Evolutionary conservation across 148 eudicot species (phyloP).

Genomic region (Chenopodium album): DNA sequence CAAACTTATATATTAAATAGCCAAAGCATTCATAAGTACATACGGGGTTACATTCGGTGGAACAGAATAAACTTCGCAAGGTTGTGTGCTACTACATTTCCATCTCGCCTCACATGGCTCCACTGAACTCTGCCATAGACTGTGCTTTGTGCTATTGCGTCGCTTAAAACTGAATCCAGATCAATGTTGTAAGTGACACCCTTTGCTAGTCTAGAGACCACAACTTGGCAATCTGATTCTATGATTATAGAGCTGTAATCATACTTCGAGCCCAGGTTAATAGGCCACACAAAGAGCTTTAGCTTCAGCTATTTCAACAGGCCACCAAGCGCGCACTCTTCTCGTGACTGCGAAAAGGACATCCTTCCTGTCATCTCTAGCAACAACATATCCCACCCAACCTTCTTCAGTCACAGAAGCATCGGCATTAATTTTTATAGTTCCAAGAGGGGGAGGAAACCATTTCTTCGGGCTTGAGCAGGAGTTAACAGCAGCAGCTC

Average conservation of each 20-base stretch:
- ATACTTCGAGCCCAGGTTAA: not conserved
- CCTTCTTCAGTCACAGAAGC: not conserved
- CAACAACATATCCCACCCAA: not conserved
- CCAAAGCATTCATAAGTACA: no score
- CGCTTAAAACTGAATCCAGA: no score
- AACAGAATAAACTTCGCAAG: no score
- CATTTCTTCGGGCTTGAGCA: no score
- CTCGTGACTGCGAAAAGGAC: not conserved
- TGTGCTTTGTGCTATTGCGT: accelerated
- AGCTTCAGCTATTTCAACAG: not conserved
- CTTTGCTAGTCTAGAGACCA: not conserved
- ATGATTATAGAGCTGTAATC: not conserved
- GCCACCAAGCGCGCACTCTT: not conserved
- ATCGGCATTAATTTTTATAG: not conserved
- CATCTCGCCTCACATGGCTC: no score
- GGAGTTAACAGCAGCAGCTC: no score
- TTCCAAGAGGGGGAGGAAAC: not conserved
- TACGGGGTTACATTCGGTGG: no score
- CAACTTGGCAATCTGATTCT: not conserved
- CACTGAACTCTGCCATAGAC: no score
- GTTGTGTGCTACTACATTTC: no score
- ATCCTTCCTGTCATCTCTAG: accelerated
- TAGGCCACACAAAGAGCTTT: not conserved
- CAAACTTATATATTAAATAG: no score
- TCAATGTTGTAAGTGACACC: accelerated